Conservation (phyloP, 768 basidiomycete species). For the Psilocybe sp. region DNA sequence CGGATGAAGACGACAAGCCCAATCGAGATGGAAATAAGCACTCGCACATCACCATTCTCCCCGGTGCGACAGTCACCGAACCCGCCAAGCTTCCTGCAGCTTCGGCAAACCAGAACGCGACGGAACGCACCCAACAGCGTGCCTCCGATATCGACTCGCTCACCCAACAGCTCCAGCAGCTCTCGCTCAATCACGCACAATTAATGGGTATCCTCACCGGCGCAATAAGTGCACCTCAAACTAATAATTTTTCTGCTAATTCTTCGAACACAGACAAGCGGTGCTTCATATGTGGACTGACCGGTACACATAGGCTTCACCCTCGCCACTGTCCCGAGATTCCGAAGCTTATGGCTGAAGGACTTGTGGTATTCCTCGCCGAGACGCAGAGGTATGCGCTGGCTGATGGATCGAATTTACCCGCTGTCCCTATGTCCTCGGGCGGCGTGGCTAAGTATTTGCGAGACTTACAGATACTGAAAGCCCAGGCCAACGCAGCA, state of each 20-base stretch:
- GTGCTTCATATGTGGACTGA: not conserved
- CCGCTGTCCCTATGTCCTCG: not conserved
- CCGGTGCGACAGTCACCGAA: too few species aligned
- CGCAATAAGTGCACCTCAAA: not conserved
- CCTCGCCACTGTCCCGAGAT: slow-evolving; percentile 2
- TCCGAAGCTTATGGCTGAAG: not conserved
- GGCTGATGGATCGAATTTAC: not conserved
- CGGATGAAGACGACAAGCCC: not conserved
- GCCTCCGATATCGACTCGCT: not conserved
- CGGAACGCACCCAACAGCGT: not conserved
- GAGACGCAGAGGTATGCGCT: not conserved
- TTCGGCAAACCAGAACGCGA: too few species aligned
- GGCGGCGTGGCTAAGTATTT: not conserved
- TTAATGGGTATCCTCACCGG: not conserved
- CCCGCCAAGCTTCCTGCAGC: too few species aligned
- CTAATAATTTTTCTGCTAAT: not conserved
- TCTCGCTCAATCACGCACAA: slow-evolving; percentile 3
- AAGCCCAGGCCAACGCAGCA: not conserved
- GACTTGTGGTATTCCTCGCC: not conserved
- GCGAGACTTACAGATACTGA: not conserved
- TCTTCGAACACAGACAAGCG: not conserved
- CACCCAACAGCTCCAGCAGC: slow-evolving; percentile 6
- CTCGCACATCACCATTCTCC: too few species aligned
- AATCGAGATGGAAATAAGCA: not conserved
- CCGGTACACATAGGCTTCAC: slow-evolving; percentile 2